These are phyloP conservation scores for Phascolomyces articulosus DNA, from an alignment of 371 early-diverging fungal genomes.

Conservation along the genomic window DNA sequence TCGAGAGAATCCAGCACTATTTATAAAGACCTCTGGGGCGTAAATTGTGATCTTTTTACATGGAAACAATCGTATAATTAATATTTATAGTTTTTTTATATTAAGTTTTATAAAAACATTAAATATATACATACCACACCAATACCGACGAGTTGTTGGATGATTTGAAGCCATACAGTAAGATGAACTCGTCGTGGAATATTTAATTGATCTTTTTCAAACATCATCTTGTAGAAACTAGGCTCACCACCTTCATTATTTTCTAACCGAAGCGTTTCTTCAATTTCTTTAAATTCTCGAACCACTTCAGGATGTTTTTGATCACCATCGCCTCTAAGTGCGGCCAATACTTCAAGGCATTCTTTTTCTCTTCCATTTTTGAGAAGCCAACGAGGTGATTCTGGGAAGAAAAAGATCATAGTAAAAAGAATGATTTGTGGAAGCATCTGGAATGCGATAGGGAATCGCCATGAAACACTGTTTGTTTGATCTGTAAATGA, in stretches of 20 bases:
- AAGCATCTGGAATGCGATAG: slow-evolving; percentile 43
- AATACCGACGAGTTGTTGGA: slow-evolving; percentile 43
- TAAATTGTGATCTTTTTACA: slow-evolving; percentile 36
- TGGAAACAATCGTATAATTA: neutral
- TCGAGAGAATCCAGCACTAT: slow-evolving; percentile 27
- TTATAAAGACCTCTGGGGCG: slow-evolving; percentile 35
- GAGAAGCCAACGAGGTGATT: slow-evolving; percentile 40
- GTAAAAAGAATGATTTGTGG: slow-evolving; percentile 32
- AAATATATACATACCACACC: slow-evolving; percentile 8
- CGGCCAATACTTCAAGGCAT: slow-evolving; percentile 37
- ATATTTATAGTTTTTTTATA: neutral
- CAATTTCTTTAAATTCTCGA: slow-evolving; percentile 35
- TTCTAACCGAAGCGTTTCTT: slow-evolving; percentile 23
- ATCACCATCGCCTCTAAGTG: slow-evolving; percentile 45
- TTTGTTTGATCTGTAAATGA: slow-evolving; percentile 24
- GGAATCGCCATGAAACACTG: slow-evolving; percentile 43
- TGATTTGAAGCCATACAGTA: slow-evolving; percentile 43
- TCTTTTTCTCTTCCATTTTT: slow-evolving; percentile 36
- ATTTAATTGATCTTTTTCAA: slow-evolving; percentile 34
- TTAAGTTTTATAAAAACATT: neutral
- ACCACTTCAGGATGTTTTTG: slow-evolving; percentile 35
- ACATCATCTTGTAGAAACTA: slow-evolving; percentile 39
- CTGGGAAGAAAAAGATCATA: slow-evolving; percentile 41
- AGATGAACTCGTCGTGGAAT: slow-evolving; percentile 47
- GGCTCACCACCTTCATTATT: slow-evolving; percentile 35